Evolutionary conservation across 2,329 filamentous ascomycete species (phyloP), one percentile per base, ranked within the genome.

Genomic region (Xylariomycetidae sp.): DNA sequence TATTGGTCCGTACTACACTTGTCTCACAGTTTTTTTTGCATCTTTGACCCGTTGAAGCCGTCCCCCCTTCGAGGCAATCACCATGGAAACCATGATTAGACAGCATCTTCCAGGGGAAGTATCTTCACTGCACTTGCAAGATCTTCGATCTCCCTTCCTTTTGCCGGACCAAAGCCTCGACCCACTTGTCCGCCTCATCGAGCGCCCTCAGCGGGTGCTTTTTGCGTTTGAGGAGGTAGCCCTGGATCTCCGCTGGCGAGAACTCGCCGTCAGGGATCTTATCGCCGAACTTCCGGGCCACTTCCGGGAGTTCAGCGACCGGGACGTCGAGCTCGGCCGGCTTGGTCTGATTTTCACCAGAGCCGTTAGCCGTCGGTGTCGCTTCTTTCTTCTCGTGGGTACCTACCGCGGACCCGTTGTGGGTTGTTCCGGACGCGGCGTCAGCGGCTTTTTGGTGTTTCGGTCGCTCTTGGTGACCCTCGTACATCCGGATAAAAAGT

Each of bases 181-280:
- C 70, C 77, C 77, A 81, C 5, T 45, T 57, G 3, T 62, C 60
- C 3, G 69, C 69, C 48, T 80, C 73, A 14, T 61, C 58, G 20
- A 80, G 50, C 3, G 80, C 78, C 45, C 65, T 63, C 8, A 61
- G 58, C 6, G 78, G 77, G 22, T 68, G 64, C 59, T 72, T 74
- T 59, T 81, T 82, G 27, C 75, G 61, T 56, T 77, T 79, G 28
- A 82, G 59, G 37, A 83, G 49, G 53, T 80, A 83, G 0, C 77
- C 78, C 52, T 82, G 78, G 26, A 83, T 72, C 54, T 82, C 72
- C 0, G 80, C 80, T 0, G 79, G 77, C 26, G 50, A 55, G 33
- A 60, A 58, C 41, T 45, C 44, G 33, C 42, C 44, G 2, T 50
- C 47, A 13, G 57, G 57, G 30, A 83, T 68, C 33, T 65, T 60